Evolutionary conservation across 306 rosid species (phyloP), one percentile per base, ranked within the genome.

Genomic region (Vigna hirtella): DNA sequence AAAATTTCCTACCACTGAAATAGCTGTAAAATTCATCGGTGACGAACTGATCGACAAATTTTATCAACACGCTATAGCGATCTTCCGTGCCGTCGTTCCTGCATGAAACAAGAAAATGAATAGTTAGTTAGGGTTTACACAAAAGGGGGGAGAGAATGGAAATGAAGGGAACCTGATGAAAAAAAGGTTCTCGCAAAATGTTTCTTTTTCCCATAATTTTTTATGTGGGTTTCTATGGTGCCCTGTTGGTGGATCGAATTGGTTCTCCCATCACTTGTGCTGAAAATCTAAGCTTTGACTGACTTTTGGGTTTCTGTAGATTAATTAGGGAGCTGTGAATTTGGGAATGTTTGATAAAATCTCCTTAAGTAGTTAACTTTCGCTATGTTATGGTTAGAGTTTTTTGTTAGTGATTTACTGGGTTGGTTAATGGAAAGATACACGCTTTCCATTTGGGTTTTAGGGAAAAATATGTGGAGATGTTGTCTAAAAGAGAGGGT

Each of bases 21-120:
- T 73, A 66, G 73, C 66, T 57, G 78, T 79, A 88, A 77, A 95
- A 91, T 6, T 56, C 80, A 52, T 91, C 90, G 2, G 97, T 89
- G 32, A 82, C 62, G 57, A 32, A 22, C 70, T 83, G 93, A 77
- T 87, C 83, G 66, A 6, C 73, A 34, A 92, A 85, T 77, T 83
- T 73, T 64, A 94, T 84, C 84, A 94, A 28, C 74, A 94, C 95
- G 61, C 95, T 89, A 56, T 93, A 95, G 18, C 91, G 90, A 86
- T 95, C 99, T 71, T 95, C 98, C 83, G 84, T 85, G 12, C 88
- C 99, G 73, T 93, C 98, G 14, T 91, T 95, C 85, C 98, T 94
- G 73, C 61, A 49, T 49, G 84, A 62, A 5, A 10, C 4, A 58
- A 56, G 6, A 55, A 53, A 51, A 30, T 14, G 12, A 30, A 64